Percentiles rank a stretch among this genome's conserved stretches.
These are phyloP conservation scores for Circinella umbellata DNA, from an alignment of 371 early-diverging fungal genomes.

Conservation along the genomic window DNA sequence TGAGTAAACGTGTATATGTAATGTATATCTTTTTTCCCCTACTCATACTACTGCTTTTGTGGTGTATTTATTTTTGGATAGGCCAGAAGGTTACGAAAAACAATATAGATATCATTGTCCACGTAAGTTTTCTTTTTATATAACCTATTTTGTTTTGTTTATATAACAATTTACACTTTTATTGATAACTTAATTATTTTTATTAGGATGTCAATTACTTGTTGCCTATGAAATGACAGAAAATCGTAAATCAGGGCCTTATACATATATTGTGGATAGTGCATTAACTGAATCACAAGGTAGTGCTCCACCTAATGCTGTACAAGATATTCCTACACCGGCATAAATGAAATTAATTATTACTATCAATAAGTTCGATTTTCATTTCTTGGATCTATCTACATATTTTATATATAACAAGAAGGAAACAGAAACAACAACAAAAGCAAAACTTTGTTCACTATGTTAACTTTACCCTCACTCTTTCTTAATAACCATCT, in stretches of 20 bases:
- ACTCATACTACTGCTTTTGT: no score
- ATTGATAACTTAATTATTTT: neutral
- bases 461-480: no score
- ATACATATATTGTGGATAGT: slow-evolving; percentile 67
- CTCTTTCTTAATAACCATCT: neutral
- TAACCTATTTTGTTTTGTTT: neutral
- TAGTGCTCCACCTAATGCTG: slow-evolving; percentile 47
- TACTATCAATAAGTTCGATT: neutral
- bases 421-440: neutral
- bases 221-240: slow-evolving; percentile 69
- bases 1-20: no score
- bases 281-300: slow-evolving; percentile 67
- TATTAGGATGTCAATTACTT: slow-evolving; percentile 53
- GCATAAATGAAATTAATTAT: neutral
- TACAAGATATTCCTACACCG: slow-evolving; percentile 30
- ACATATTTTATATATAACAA: neutral
- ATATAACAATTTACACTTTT: neutral
- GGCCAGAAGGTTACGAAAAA: slow-evolving; percentile 62
- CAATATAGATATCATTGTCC: slow-evolving; percentile 68
- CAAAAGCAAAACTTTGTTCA: no score
- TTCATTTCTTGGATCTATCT: neutral
- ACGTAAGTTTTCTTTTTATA: slow-evolving; percentile 28
- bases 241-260: slow-evolving; percentile 57
- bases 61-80: slow-evolving; percentile 16
- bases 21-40: no score